Base-by-base conservation (phyloP, 1,139 yeast species). In the Blastobotrys elegans region DNA sequence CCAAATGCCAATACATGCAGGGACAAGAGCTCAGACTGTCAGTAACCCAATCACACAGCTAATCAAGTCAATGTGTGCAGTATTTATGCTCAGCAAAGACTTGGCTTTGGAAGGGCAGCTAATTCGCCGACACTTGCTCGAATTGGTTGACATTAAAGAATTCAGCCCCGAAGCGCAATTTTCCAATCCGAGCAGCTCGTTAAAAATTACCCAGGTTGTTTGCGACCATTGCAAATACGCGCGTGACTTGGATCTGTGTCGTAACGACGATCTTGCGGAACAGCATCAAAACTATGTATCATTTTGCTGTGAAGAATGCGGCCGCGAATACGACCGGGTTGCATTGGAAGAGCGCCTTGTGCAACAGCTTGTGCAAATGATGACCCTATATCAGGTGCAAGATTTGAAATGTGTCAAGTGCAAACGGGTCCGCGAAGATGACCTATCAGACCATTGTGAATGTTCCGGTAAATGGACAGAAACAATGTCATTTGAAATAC, bases 381-480 rank as follows among this genome's bases (percentile, higher is more conserved):
- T 86, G 2, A 74, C 82, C n/a, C 69, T 73, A 46, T 92, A 76
- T 64, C 80, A 81, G 60, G 70, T 76, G 36, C 99, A 94, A 66
- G 98, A 92, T 64, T 71, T 86, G 58, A 77, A 77, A 56, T 94
- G 99, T 65, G 63, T 68, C 14, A 87, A 85, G 62, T 94, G 98
- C 67, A 74, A 77, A 36, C 78, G 74, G 50, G 72, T 88, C 48
- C 79, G 80, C 57, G 79, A 77, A 33, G 82, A 79, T 57, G 83
- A 84, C 54, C 73, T 94, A 77, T 77, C 89, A 43, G 73, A 73
- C 30, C 81, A 82, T 63, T 94, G 98, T 65, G 70, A 76, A 33
- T 94, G 98, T 64, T 89, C 98, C 0, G 98, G 99, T 2, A 64
- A 68, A 31, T 92, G 96, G 96, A 69, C 66, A 1, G 84, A 80